phyloP scores from a whole-genome alignment of 176 grass and related monocot species.

The Triticum urartu region DNA sequence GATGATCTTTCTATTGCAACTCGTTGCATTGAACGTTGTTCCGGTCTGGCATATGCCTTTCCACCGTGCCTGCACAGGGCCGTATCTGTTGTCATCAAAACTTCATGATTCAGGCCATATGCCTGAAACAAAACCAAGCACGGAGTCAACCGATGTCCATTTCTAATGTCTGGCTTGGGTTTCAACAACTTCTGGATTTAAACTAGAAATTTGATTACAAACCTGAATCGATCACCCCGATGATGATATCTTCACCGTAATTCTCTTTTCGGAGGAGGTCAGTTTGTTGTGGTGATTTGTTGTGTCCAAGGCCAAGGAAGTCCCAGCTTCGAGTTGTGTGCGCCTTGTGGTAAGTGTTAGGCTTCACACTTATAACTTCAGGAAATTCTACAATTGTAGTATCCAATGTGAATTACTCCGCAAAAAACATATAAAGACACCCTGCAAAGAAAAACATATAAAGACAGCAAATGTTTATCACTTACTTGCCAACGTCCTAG shows the following conservation, averaged over 20 bases:
- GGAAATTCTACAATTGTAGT: background rate
- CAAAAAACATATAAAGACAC: background rate
- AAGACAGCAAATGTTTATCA: background rate
- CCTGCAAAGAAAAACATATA: background rate
- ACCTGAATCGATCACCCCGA: background rate
- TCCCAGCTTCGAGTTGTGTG: background rate
- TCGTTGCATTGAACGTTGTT: background rate
- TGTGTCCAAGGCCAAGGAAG: background rate
- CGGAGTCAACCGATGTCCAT: background rate
- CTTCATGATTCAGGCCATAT: background rate
- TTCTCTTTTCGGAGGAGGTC: background rate
- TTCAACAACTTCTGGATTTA: background rate
- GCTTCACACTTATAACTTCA: background rate
- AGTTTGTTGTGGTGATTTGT: background rate
- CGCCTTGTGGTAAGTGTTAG: background rate
- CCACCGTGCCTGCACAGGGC: background rate
- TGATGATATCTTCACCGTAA: background rate
- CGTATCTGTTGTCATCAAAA: background rate
- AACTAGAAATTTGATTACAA: background rate
- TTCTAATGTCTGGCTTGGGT: background rate
- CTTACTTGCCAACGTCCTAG: background rate
- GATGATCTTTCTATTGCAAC: background rate
- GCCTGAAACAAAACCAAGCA: background rate
- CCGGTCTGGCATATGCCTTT: background rate
- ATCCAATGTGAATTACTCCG: background rate